Conservation (phyloP, 257 asterid species). For the Fraxinus americana region DNA sequence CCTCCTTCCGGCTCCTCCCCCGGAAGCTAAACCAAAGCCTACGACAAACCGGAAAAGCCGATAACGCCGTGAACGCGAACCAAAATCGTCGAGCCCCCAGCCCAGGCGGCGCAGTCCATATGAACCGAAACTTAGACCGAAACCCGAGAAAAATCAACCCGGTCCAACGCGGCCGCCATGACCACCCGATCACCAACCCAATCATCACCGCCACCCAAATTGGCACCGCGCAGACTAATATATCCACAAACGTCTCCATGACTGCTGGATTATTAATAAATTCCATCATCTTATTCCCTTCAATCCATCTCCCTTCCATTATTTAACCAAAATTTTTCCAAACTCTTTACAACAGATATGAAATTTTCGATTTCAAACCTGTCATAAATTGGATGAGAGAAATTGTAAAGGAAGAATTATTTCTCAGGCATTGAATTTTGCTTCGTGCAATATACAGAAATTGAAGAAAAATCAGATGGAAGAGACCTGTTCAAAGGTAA, state of each 20-base stretch:
- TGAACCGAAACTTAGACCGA: conserved; percentile 76
- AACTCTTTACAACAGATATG: neutral
- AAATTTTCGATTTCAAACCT: neutral
- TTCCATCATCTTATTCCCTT: conserved; percentile 45
- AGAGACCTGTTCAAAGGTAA: conserved; percentile 12
- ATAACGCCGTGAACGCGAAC: conserved; percentile 88
- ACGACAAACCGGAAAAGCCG: conserved; percentile 84
- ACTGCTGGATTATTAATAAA: conserved; percentile 57
- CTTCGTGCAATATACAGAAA: neutral
- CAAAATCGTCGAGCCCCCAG: conserved; percentile 91
- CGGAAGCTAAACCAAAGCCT: conserved; percentile 68
- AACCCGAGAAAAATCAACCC: conserved; percentile 75
- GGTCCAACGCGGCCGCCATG: conserved; percentile 94
- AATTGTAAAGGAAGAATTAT: conserved; percentile 15
- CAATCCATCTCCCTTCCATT: conserved; percentile 68
- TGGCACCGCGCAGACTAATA: conserved; percentile 84
- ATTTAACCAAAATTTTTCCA: conserved; percentile 13
- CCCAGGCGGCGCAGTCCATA: conserved; percentile 92
- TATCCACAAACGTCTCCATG: conserved; percentile 88
- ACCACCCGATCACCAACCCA: conserved; percentile 93
- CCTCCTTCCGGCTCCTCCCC: conserved; percentile 48
- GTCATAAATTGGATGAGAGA: conserved; percentile 1
- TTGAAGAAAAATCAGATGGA: conserved; percentile 4
- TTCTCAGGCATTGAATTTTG: neutral
- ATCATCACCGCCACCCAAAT: conserved; percentile 98